Conservation (phyloP, 371 early-diverging fungal genomes). For the Actinomortierella wolfii region DNA sequence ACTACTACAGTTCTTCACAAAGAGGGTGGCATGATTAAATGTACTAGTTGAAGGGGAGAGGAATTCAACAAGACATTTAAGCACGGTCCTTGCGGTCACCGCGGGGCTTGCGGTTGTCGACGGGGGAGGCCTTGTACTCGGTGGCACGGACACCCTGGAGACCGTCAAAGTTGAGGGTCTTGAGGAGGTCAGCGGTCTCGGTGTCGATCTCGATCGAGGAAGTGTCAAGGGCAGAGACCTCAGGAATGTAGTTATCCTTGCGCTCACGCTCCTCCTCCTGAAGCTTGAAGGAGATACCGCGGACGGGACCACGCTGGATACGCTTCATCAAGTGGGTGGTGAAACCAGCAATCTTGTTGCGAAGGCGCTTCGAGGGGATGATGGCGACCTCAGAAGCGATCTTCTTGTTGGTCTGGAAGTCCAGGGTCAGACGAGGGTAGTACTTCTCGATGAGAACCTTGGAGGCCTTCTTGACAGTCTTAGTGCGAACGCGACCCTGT, state of each 20-base stretch:
- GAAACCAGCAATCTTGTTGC: conserved; percentile 99
- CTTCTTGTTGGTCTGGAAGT: conserved; percentile 99
- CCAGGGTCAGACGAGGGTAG: conserved; percentile 98
- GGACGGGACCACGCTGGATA: conserved; percentile 98
- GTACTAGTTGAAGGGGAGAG: conserved; percentile 5
- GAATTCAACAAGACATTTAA: conserved; percentile 11
- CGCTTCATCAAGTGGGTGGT: conserved; percentile 99
- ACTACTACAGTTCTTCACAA: too few species aligned
- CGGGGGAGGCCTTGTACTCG: conserved; percentile 44
- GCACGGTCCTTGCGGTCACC: conserved; percentile 44
- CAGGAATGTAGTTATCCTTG: conserved; percentile 99
- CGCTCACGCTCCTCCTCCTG: conserved; percentile 99
- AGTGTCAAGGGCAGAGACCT: conserved; percentile 96
- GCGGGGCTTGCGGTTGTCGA: conserved; percentile 47
- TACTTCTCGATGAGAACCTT: conserved; percentile 99
- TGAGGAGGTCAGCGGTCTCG: conserved; percentile 93
- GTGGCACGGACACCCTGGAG: conserved; percentile 73
- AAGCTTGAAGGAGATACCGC: conserved; percentile 99
- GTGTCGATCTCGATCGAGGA: conserved; percentile 95
- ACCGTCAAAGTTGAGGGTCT: conserved; percentile 94
- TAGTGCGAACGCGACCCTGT: conserved; percentile 69
- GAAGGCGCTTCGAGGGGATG: conserved; percentile 98
- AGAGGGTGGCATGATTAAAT: too few species aligned
- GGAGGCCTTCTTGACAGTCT: conserved; percentile 99
- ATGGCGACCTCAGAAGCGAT: conserved; percentile 98